phyloP scores from a whole-genome alignment of 305 asterid species.

The Caryopteris hybrid region DNA sequence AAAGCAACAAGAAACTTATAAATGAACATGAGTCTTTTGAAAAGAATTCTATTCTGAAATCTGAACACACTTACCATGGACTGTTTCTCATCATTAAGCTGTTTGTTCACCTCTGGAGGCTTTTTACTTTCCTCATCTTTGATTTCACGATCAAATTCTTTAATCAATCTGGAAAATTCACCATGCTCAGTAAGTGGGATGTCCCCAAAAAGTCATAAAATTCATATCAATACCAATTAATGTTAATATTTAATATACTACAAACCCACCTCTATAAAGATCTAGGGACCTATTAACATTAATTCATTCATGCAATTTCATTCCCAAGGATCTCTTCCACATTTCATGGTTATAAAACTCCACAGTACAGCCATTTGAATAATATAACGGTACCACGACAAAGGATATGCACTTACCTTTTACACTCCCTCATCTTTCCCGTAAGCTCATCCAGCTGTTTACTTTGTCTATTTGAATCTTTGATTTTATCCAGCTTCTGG shows the following conservation, averaged over 20 bases:
- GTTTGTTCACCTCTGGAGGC: constrained; percentile 74
- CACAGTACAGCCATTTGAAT: neutral
- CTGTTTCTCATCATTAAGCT: constrained; percentile 95
- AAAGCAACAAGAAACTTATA: neutral
- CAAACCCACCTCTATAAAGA: constrained; percentile 1
- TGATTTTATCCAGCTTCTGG: constrained; percentile 94
- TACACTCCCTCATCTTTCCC: constrained; percentile 97
- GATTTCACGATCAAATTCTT: constrained; percentile 95
- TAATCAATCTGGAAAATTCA: constrained; percentile 58
- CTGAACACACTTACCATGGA: constrained; percentile 54
- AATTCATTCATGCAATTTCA: neutral
- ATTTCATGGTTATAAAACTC: constrained; percentile 11
- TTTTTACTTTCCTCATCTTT: constrained; percentile 86
- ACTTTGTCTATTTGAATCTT: constrained; percentile 91
- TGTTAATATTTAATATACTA: constrained; percentile 8
- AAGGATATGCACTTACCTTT: constrained; percentile 47
- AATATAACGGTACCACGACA: neutral
- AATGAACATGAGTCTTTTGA: neutral
- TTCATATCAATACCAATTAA: neutral
- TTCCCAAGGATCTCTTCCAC: neutral
- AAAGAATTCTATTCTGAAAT: constrained; percentile 1
- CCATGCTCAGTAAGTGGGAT: constrained; percentile 4
- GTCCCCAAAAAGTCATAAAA: neutral
- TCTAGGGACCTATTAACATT: neutral
- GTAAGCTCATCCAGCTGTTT: constrained; percentile 97